These are phyloP conservation scores for Fusarium floridanum DNA, from an alignment of 2,329 filamentous ascomycete species.

Conservation along the genomic window DNA sequence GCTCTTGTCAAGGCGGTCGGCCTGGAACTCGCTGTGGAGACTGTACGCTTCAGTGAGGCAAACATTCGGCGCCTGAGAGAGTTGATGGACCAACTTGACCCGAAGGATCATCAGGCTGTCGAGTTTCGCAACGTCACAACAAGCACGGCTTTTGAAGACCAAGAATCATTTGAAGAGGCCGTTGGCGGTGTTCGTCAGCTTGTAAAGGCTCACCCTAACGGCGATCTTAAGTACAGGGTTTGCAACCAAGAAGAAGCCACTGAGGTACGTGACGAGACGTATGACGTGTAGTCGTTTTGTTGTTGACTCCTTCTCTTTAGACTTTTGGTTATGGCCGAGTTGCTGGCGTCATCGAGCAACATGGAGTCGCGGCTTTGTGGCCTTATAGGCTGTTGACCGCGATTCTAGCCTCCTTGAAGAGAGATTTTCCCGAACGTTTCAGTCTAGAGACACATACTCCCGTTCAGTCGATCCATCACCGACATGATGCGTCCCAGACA, in stretches of 20 bases:
- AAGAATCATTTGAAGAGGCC: slow-evolving; percentile 16
- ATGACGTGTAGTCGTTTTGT: neutral
- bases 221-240: slow-evolving; percentile 27
- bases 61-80: slow-evolving; percentile 28
- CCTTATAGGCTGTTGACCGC: neutral
- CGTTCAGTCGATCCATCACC: neutral
- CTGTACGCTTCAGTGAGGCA: slow-evolving; percentile 56
- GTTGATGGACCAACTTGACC: slow-evolving; percentile 14
- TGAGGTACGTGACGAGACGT: slow-evolving; percentile 27
- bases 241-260: neutral
- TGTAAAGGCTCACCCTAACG: slow-evolving; percentile 10
- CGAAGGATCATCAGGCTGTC: slow-evolving; percentile 6
- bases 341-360: neutral
- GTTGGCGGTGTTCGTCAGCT: slow-evolving; percentile 7
- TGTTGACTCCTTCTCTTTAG: neutral
- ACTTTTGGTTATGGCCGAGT: neutral
- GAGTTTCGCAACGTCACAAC: slow-evolving; percentile 27
- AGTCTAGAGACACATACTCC: neutral
- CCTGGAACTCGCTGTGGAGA: slow-evolving; percentile 53
- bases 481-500: neutral
- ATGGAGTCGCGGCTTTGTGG: neutral
- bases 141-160: slow-evolving; percentile 20
- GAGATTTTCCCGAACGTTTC: neutral
- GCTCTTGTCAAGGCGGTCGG: slow-evolving; percentile 49
- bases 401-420: neutral